phyloP scores from a whole-genome alignment of 768 basidiomycete species.

The Suillus decipiens region DNA sequence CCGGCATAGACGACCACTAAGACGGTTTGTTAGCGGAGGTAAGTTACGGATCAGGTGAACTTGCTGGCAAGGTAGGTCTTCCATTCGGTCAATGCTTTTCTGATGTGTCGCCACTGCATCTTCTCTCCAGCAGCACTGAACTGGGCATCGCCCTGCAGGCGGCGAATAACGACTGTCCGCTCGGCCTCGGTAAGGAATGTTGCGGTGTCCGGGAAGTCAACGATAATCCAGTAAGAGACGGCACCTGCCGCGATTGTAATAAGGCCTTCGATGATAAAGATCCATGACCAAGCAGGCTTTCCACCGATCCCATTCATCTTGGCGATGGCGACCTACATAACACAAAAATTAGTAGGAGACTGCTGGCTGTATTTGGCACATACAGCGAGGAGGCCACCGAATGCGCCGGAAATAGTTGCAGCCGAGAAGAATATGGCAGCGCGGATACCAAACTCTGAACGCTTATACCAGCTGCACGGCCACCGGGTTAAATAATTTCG shows the following conservation, averaged over 20 bases:
- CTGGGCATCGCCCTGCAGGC: conserved; percentile 67
- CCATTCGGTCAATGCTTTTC: conserved; percentile 63
- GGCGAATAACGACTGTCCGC: conserved; percentile 62
- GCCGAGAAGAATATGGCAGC: conserved; percentile 75
- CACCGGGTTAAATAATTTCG: neutral
- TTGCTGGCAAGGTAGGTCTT: conserved; percentile 59
- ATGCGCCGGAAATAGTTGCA: conserved; percentile 81
- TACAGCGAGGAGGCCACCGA: conserved; percentile 75
- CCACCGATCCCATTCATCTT: conserved; percentile 73
- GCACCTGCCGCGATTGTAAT: conserved; percentile 65
- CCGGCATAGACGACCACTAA: conserved; percentile 60
- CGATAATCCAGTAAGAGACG: conserved; percentile 73
- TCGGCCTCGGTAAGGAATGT: conserved; percentile 75
- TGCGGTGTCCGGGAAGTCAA: conserved; percentile 83
- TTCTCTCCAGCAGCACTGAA: conserved; percentile 74
- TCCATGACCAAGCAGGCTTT: conserved; percentile 69
- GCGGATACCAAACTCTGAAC: conserved; percentile 71
- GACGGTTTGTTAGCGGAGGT: neutral
- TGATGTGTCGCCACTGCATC: conserved; percentile 58
- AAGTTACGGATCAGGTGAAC: conserved; percentile 7
- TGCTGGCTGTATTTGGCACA: conserved; percentile 12
- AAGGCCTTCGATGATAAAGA: conserved; percentile 76
- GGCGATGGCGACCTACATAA: conserved; percentile 54
- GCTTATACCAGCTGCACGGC: conserved; percentile 55
- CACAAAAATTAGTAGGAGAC: neutral